Evolutionary conservation across 139 green algal genomes (phyloP).

Genomic region (Coelastrella sp.): DNA sequence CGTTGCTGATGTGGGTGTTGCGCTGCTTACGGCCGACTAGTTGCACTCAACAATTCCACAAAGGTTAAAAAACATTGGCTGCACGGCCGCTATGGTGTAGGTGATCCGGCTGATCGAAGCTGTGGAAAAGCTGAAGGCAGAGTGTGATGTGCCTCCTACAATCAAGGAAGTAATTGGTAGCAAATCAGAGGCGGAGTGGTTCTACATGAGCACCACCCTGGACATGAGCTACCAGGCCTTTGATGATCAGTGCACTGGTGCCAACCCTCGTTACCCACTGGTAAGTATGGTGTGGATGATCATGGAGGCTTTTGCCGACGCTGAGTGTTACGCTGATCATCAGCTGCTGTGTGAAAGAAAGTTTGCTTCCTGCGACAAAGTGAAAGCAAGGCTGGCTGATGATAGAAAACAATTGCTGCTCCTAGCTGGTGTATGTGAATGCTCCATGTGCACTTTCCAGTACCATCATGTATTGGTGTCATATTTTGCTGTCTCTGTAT

Average conservation of each 20-base stretch:
- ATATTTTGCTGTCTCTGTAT: slow-evolving; percentile 38
- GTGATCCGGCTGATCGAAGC: slow-evolving; percentile 69
- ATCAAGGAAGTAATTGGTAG: slow-evolving; percentile 66
- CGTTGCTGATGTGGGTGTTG: no score
- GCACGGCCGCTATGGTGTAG: slow-evolving; percentile 12
- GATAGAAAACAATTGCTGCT: no score
- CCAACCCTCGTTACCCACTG: slow-evolving; percentile 66
- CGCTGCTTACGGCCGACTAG: no score
- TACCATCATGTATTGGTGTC: not conserved
- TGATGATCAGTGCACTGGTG: slow-evolving; percentile 82
- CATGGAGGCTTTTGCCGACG: no score
- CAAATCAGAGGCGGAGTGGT: slow-evolving; percentile 22
- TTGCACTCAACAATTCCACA: not conserved
- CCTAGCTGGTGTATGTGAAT: no score
- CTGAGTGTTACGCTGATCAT: no score
- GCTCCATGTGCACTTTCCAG: no score
- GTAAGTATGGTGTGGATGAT: no score
- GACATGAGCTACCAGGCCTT: slow-evolving; percentile 64
- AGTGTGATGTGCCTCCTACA: slow-evolving; percentile 62
- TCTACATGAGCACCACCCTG: slow-evolving; percentile 39
- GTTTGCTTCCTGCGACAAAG: no score
- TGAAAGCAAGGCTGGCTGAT: no score
- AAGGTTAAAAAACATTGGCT: not conserved
- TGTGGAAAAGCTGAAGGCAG: slow-evolving; percentile 75
- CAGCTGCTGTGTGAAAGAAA: no score